Percentiles rank a stretch among this genome's conserved stretches.
phyloP scores from a whole-genome alignment of 768 basidiomycete species.

The Rhodosporidiobolus odoratus region DNA sequence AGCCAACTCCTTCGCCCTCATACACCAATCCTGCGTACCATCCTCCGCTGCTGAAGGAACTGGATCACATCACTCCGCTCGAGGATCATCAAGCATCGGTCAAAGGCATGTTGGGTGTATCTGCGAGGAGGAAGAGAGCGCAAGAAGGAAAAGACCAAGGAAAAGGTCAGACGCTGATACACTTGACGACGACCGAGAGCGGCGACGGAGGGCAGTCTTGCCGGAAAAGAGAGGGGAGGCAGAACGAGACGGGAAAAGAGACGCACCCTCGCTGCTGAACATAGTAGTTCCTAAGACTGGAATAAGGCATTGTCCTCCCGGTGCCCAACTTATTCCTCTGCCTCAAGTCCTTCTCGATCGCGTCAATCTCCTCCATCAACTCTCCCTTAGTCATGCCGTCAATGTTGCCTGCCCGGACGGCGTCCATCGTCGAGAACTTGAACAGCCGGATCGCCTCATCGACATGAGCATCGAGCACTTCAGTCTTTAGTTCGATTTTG shows the following conservation, averaged over 20 bases:
- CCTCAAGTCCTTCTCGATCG: constrained; percentile 53
- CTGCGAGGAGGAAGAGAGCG: not conserved
- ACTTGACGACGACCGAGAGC: no score
- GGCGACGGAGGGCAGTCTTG: no score
- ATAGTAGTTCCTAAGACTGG: constrained; percentile 85
- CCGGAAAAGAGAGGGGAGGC: no score
- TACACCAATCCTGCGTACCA: constrained; percentile 38
- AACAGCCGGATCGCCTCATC: constrained; percentile 97
- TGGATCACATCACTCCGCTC: constrained; percentile 94
- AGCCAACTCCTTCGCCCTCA: no score
- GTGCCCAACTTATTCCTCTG: constrained; percentile 74
- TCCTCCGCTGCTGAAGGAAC: constrained; percentile 51
- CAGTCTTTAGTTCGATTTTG: constrained; percentile 80
- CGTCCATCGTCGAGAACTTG: constrained; percentile 99
- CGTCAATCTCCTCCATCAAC: constrained; percentile 84
- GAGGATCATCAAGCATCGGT: constrained; percentile 80
- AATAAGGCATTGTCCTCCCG: constrained; percentile 95
- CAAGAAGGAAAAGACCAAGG: no score
- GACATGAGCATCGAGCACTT: constrained; percentile 86
- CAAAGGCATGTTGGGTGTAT: constrained; percentile 51
- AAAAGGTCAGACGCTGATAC: not conserved
- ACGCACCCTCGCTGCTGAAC: constrained; percentile 79
- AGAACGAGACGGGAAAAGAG: not conserved
- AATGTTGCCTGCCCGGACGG: constrained; percentile 78
- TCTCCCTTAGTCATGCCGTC: constrained; percentile 89